A percentile compares a stretch with the other conserved stretches of the same genome.
Evolutionary conservation across 495 filamentous ascomycete genomes (phyloP).

Genomic region (Xylaria curta): DNA sequence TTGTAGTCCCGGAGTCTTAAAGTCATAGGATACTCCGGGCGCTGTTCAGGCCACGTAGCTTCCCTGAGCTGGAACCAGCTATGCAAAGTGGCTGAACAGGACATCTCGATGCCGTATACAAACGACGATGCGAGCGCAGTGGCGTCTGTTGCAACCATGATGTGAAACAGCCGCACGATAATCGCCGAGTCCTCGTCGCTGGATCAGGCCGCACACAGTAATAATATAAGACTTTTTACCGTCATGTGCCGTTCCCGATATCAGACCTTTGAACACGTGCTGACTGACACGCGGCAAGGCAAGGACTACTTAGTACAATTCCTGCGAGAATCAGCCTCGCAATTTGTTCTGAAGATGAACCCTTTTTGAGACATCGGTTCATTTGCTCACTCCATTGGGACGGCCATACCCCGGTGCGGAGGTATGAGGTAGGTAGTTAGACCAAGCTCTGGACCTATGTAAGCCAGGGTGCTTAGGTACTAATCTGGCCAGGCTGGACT

Average conservation of each 20-base stretch:
- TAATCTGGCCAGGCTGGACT: neutral
- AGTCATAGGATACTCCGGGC: neutral
- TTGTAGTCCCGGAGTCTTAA: neutral
- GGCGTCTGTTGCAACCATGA: neutral
- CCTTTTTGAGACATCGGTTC: neutral
- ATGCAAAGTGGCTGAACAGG: neutral
- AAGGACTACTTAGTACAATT: neutral
- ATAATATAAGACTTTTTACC: neutral
- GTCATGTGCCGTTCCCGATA: constrained; percentile 2
- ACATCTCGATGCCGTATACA: neutral
- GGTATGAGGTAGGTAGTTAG: neutral
- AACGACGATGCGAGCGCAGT: neutral
- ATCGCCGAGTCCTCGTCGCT: neutral
- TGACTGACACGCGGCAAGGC: neutral
- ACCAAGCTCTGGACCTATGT: constrained; percentile 3
- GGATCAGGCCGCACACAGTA: neutral
- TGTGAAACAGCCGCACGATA: constrained; percentile 8
- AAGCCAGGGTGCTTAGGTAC: neutral
- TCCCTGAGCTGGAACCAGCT: neutral
- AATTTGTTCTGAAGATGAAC: neutral
- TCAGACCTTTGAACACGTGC: neutral
- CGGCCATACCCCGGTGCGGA: constrained; percentile 15
- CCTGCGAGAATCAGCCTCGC: neutral
- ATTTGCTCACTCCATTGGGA: neutral
- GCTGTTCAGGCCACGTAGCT: neutral